These are phyloP conservation scores for Botrytis fabae DNA, from an alignment of 2,329 filamentous ascomycete genomes.

Conservation along the genomic window DNA sequence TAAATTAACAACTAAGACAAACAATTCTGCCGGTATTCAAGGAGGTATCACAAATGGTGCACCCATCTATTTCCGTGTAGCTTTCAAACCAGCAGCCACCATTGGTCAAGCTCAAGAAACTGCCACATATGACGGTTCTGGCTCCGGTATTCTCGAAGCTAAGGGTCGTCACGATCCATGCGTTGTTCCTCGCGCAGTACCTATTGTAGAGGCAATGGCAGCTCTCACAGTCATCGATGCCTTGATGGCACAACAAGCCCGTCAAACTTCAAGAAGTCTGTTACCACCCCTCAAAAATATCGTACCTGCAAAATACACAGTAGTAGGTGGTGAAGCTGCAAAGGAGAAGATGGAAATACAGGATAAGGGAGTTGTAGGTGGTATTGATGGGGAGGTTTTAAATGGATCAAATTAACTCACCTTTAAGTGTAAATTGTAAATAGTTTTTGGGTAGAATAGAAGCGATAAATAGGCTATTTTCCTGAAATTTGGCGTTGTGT, in stretches of 20 bases:
- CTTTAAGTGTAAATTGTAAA: not conserved
- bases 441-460: not conserved
- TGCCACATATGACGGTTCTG: slow-evolving; percentile 70
- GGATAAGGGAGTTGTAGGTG: slow-evolving; percentile 25
- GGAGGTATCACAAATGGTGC: slow-evolving; percentile 94
- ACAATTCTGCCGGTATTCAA: slow-evolving; percentile 93
- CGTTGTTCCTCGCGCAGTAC: slow-evolving; percentile 78
- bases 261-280: slow-evolving; percentile 50
- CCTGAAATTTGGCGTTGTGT: not conserved
- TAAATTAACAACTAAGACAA: slow-evolving; percentile 80
- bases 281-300: slow-evolving; percentile 45
- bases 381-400: not conserved
- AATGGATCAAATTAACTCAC: slow-evolving; percentile 5
- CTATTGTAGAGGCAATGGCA: slow-evolving; percentile 90
- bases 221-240: slow-evolving; percentile 85
- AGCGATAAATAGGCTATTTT: not conserved
- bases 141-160: slow-evolving; percentile 75
- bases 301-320: slow-evolving; percentile 27
- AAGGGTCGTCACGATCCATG: slow-evolving; percentile 95
- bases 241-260: slow-evolving; percentile 75
- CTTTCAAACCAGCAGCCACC: slow-evolving; percentile 92
- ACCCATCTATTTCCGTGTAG: slow-evolving; percentile 90
- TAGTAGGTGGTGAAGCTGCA: slow-evolving; percentile 29
- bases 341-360: slow-evolving; percentile 26
- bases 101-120: slow-evolving; percentile 88